Evolutionary conservation across 2,329 filamentous ascomycete species (phyloP).

Genomic region (Ceratocystis cacaofunesta): DNA sequence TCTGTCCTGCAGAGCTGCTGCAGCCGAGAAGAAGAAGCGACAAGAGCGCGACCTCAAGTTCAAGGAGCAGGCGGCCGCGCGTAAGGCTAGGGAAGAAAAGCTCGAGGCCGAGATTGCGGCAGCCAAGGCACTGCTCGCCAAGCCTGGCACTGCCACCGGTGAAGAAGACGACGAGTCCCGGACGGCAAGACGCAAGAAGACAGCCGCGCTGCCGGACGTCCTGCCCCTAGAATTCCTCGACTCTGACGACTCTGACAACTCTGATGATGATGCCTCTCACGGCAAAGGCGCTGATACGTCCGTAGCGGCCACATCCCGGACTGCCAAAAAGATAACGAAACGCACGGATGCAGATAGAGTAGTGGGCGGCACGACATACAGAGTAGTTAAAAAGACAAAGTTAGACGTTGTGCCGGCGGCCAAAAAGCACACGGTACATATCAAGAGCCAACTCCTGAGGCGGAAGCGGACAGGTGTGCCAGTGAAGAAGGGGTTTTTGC

Average conservation of each 20-base stretch:
- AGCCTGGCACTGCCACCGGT: constrained; percentile 4
- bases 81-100: constrained; percentile 26
- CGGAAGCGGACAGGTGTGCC: constrained; percentile 29
- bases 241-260: constrained; percentile 30
- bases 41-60: constrained; percentile 39
- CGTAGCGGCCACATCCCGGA: constrained; percentile 24
- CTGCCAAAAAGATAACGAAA: constrained; percentile 1
- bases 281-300: constrained; percentile 16
- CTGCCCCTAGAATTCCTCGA: constrained; percentile 42
- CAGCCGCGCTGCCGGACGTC: constrained; percentile 27
- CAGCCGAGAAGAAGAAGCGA: constrained; percentile 38
- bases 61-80: constrained; percentile 39
- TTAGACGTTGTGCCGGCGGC: constrained; percentile 34
- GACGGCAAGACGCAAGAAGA: not conserved
- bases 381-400: constrained; percentile 33
- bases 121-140: constrained; percentile 18
- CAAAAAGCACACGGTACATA: constrained; percentile 28
- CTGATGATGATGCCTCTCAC: constrained; percentile 18
- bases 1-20: constrained; percentile 30
- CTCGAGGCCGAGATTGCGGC: constrained; percentile 16
- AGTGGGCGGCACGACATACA: constrained; percentile 40
- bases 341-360: constrained; percentile 32
- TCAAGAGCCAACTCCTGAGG: constrained; percentile 32
- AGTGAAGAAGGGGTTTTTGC: constrained; percentile 32
- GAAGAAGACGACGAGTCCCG: not conserved